Evolutionary conservation across 768 basidiomycete species (phyloP).

Genomic region (Holtermanniella nyarrowii): DNA sequence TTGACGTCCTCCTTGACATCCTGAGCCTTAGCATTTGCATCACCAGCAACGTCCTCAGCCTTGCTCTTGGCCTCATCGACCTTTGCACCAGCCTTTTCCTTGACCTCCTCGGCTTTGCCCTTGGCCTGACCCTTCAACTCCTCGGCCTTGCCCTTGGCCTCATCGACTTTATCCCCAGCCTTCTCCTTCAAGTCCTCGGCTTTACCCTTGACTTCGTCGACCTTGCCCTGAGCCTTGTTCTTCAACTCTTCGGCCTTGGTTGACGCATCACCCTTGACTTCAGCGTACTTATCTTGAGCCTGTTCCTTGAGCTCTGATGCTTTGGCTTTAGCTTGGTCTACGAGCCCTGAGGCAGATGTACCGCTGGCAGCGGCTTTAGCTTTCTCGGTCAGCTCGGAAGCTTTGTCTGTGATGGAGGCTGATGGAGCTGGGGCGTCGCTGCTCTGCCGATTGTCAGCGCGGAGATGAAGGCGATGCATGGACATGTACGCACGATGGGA

Average conservation of each 20-base stretch:
- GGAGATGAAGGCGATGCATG: background rate
- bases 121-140: background rate
- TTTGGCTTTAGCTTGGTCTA: too few relatives aligned
- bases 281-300: too few relatives aligned
- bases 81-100: background rate
- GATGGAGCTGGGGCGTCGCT: background rate
- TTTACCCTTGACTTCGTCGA: background rate
- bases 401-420: background rate
- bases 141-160: background rate
- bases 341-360: too few relatives aligned
- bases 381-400: background rate
- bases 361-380: too few relatives aligned
- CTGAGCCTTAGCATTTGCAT: background rate
- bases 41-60: background rate
- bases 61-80: background rate
- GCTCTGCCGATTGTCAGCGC: background rate
- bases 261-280: too few relatives aligned
- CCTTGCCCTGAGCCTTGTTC: background rate
- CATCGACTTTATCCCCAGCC: too few relatives aligned
- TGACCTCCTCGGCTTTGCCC: background rate
- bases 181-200: background rate
- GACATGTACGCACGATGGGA: background rate
- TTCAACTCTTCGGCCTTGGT: background rate
- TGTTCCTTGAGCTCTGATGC: too few relatives aligned
- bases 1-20: background rate